Conservation (phyloP, 2,329 filamentous ascomycete species). For the Tetracladium maxilliforme region DNA sequence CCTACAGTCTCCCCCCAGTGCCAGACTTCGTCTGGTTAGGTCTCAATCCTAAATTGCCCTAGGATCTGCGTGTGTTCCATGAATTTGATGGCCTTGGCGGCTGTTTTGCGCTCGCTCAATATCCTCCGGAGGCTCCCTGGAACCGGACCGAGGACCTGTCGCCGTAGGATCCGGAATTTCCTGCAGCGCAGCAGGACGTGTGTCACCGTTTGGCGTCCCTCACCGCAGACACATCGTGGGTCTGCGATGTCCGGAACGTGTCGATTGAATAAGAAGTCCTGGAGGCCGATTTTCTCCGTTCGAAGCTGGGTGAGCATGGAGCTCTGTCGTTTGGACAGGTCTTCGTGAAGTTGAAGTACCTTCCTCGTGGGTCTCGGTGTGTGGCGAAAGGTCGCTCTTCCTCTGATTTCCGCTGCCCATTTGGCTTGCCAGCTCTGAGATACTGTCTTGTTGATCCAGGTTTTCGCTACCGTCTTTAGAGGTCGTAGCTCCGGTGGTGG, state of each 20-base stretch:
- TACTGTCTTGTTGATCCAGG: constrained; percentile 2
- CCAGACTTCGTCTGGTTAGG: no score
- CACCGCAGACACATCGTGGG: constrained; percentile 4
- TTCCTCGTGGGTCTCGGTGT: constrained; percentile 3
- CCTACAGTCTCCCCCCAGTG: no score
- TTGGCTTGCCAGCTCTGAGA: constrained; percentile 1
- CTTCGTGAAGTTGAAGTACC: constrained; percentile 5
- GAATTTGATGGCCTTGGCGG: no score
- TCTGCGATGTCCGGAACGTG: constrained; percentile 5
- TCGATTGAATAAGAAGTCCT: constrained; percentile 5
- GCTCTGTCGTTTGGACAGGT: constrained; percentile 5
- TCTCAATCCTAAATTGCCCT: no score
- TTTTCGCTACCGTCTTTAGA: constrained; percentile 2
- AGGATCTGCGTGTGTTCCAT: no score
- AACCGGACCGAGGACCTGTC: no score
- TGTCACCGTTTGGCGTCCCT: constrained; percentile 5
- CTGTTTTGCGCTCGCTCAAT: no score
- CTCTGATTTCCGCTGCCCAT: constrained; percentile 2
- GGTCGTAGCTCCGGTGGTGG: constrained; percentile 1
- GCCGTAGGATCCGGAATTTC: constrained; percentile 3
- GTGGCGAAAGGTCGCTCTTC: constrained; percentile 5
- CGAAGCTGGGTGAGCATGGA: constrained; percentile 6
- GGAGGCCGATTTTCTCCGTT: constrained; percentile 7
- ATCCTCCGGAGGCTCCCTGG: no score
- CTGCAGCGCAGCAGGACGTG: constrained; percentile 5